Base-by-base conservation (phyloP, 1,284 basidiomycete species). In the Erythrobasidium hasegawianum region DNA sequence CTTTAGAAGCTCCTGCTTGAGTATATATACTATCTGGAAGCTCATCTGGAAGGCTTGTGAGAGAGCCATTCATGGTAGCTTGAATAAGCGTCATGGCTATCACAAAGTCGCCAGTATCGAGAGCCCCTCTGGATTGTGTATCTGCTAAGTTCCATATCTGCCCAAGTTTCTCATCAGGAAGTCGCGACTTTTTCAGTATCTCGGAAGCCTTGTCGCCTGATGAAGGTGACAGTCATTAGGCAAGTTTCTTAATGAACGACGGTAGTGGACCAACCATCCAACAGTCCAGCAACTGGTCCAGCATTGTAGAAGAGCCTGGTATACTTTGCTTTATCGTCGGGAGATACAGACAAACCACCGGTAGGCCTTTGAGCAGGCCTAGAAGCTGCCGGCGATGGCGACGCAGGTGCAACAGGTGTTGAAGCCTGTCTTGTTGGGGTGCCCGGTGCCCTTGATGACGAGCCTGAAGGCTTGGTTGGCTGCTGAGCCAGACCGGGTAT, bases 71-170 rank as follows among this genome's bases (percentile, higher is more conserved):
- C 94, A 98, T 97, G 56, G 84, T 82, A 47, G 85, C 87, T 78
- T 97, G 94, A 72, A 97, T 95, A 75, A 94, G 68, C 68, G 78
- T 75, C 96, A 99, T 97, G 59, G 90, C 96, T 74, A 99, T 86
- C 70, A 89, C 88, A 76, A 98, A 99, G 78, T 99, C 96, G 49
- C 88, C 84, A 22, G 86, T 81, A 76, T 98, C 96, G 68, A 99
- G 85, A 2, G 84, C 81, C 45, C 96, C 96, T 68, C 96, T 85
- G 72, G 89, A 85, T 77, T 94, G 90, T 0, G 93, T 95, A 78
- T 99, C 96, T 18, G 95, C 90, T 38, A 99, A 84, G 71, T 85
- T 88, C 92, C 96, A 99, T 78, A 98, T 96, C 76, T 90, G 88
- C 43, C 89, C 87, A 27, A 99, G 84, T 75, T 89, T 89, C 64